phyloP scores from a whole-genome alignment of 2,329 filamentous ascomycete species.

The Aureobasidium sp. region DNA sequence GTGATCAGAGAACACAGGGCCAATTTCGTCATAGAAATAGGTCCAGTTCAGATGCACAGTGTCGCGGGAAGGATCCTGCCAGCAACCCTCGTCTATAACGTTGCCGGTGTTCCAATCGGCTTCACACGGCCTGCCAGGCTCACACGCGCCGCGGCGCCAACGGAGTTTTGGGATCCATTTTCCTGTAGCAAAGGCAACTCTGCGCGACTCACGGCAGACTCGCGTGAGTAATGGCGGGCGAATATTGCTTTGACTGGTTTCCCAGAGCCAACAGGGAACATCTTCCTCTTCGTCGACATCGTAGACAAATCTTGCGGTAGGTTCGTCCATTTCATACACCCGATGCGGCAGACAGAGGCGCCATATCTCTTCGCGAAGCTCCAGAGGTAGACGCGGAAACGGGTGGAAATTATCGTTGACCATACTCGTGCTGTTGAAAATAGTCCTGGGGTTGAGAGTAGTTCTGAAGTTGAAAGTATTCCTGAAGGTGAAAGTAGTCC shows the following conservation, averaged over 20 bases:
- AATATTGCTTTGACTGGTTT: conserved; percentile 9
- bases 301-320: background rate
- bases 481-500: too few relatives aligned
- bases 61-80: conserved; percentile 4
- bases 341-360: conserved; percentile 18
- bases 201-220: conserved; percentile 17
- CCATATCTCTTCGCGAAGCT: conserved; percentile 19
- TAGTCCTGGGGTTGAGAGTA: background rate
- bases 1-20: background rate
- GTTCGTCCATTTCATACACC: conserved; percentile 15
- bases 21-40: background rate
- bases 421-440: background rate
- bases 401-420: conserved; percentile 10
- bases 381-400: conserved; percentile 17
- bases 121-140: background rate
- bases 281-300: background rate
- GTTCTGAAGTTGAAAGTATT: background rate
- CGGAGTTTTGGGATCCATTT: background rate
- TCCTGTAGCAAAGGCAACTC: conserved; percentile 11
- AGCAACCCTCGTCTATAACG: background rate
- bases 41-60: conserved; percentile 3
- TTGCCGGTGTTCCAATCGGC: conserved; percentile 4
- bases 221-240: conserved; percentile 15
- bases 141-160: background rate
- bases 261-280: conserved; percentile 6